A percentile compares a stretch with the other conserved stretches of the same genome.
These are phyloP conservation scores for Fusarium domesticum DNA, from an alignment of 2,329 filamentous ascomycete species.

Conservation along the genomic window DNA sequence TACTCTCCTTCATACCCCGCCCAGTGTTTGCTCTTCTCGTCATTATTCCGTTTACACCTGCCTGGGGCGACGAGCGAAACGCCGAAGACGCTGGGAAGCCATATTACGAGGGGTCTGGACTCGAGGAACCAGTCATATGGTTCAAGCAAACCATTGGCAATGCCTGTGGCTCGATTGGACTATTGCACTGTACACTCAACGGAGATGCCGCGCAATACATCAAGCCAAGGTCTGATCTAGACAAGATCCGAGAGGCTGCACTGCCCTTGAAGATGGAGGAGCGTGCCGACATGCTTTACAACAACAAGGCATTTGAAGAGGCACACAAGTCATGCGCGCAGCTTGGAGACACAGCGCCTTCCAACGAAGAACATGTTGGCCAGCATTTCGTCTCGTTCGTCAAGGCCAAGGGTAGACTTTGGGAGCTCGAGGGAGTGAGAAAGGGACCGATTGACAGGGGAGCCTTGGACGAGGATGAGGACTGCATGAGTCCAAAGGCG, in stretches of 20 bases:
- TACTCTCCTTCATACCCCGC: conserved; percentile 77
- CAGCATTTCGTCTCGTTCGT: conserved; percentile 14
- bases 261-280: conserved; percentile 40
- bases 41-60: conserved; percentile 73
- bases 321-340: conserved; percentile 2
- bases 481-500: not conserved
- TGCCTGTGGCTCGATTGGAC: conserved; percentile 66
- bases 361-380: not conserved
- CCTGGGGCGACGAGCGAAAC: conserved; percentile 58
- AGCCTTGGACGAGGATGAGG: conserved; percentile 5
- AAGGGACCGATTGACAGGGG: conserved; percentile 13
- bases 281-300: not conserved
- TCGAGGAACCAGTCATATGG: conserved; percentile 53
- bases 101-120: conserved; percentile 4
- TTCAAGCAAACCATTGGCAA: conserved; percentile 72
- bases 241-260: conserved; percentile 60
- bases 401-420: conserved; percentile 9
- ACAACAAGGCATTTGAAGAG: conserved; percentile 1
- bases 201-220: conserved; percentile 40
- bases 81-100: not conserved
- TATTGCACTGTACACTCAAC: conserved; percentile 64
- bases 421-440: conserved; percentile 14
- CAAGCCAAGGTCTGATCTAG: conserved; percentile 23
- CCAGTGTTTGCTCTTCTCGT: conserved; percentile 79
- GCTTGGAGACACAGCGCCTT: conserved; percentile 4